These are phyloP conservation scores for Penicillium angulare DNA, from an alignment of 495 filamentous ascomycete genomes.

Conservation along the genomic window DNA sequence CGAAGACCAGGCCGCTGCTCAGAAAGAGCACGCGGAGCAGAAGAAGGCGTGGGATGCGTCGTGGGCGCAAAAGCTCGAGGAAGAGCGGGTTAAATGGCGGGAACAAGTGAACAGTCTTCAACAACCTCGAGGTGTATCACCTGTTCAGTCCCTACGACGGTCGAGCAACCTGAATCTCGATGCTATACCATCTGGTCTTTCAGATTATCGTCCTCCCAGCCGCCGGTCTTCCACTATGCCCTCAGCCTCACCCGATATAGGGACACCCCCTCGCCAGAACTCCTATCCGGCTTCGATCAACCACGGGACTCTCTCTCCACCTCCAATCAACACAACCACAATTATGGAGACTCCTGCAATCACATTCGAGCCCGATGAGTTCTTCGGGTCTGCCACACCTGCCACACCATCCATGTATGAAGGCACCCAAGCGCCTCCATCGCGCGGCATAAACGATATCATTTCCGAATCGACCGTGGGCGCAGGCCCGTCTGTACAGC, in stretches of 20 bases:
- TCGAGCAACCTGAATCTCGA: conserved; percentile 47
- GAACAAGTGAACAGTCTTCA: conserved; percentile 53
- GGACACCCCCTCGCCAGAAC: conserved; percentile 41
- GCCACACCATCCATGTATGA: conserved; percentile 60
- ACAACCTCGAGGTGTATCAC: conserved; percentile 48
- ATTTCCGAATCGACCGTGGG: conserved; percentile 84
- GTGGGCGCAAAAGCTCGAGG: conserved; percentile 59
- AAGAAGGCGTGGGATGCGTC: conserved; percentile 64
- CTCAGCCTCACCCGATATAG: conserved; percentile 38
- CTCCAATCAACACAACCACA: conserved; percentile 29
- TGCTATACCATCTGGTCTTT: conserved; percentile 20
- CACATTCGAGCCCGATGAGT: conserved; percentile 63
- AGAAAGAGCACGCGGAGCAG: conserved; percentile 66
- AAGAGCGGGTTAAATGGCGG: conserved; percentile 74
- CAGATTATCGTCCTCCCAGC: conserved; percentile 44
- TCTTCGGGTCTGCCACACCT: conserved; percentile 57
- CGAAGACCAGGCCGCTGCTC: conserved; percentile 56
- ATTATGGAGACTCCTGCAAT: conserved; percentile 57
- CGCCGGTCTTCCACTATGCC: conserved; percentile 48
- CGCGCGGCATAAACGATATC: conserved; percentile 77
- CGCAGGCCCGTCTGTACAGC: conserved; percentile 89
- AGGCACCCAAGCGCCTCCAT: conserved; percentile 31
- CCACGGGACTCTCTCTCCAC: conserved; percentile 35
- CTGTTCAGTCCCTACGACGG: conserved; percentile 45
- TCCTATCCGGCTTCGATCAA: conserved; percentile 41